Evolutionary conservation across 371 early-diverging fungal genomes (phyloP), one percentile per base, ranked within the genome.

Genomic region (Apophysomyces variabilis): DNA sequence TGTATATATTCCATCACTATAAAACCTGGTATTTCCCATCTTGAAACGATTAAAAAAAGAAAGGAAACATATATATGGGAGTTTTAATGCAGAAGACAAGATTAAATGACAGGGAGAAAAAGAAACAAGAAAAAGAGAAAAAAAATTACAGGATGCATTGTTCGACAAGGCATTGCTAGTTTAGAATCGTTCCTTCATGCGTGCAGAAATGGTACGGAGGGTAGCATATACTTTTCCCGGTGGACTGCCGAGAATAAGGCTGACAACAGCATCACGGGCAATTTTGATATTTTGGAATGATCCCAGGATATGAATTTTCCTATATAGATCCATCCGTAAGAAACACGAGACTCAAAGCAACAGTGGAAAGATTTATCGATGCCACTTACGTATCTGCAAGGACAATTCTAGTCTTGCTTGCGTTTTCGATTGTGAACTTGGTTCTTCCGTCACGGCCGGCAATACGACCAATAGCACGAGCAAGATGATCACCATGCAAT

Each of bases 371-470:
- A 26, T 26, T 26, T 3, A 26, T 26, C 32, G 3, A 26, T 26
- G 32, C 32, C 32, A 80, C 87, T 67, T 85, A 90, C 90, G 96
- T 90, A 82, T 99, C 99, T 4, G 98, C 99, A 67, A 99, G 87
- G 16, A 99, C 96, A 61, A 99, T 94, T 66, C 99, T 90, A 9
- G 99, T 99, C 75, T 96, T 94, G 62, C 95, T 93, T 37, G 99
- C 92, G 75, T 99, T 82, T 67, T 82, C 83, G 64, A 99, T 99
- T 13, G 98, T 94, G 66, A 91, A 95, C 76, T 95, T 95, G 14
- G 98, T 98, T 80, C 97, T 98, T 59, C 99, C 99, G 70, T 98
- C 95, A 80, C 95, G 94, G 62, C 99, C 99, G 44, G 99, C 99
- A 73, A 99, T 94, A 78, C 99, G 95, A 70, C 99, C 99, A 74